These are phyloP conservation scores for Leccinum aurantiacum DNA, from an alignment of 768 basidiomycete genomes.

Conservation along the genomic window DNA sequence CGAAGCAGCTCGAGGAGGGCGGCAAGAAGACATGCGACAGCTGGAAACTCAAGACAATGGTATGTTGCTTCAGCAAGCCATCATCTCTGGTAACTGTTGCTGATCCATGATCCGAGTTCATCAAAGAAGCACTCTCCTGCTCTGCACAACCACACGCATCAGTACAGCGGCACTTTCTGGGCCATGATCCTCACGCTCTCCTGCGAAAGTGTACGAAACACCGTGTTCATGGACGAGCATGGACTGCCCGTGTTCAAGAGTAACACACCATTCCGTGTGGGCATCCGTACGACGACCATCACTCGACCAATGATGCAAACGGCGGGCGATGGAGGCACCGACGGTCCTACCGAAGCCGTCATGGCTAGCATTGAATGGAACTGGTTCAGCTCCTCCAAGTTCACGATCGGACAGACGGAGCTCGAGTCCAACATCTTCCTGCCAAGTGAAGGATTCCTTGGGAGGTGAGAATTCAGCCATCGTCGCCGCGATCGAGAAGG, in stretches of 20 bases:
- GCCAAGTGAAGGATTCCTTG: conserved; percentile 16
- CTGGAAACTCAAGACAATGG: too few species aligned
- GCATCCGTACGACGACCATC: conserved; percentile 20
- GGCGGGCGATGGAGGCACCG: conserved; percentile 1
- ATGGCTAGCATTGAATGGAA: conserved; percentile 36
- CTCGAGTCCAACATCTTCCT: conserved; percentile 27
- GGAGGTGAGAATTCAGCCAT: conserved; percentile 10
- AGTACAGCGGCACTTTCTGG: background rate
- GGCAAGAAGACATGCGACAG: too few species aligned
- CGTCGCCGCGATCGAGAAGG: background rate
- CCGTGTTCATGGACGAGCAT: conserved; percentile 29
- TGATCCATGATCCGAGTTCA: background rate
- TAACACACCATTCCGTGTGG: conserved; percentile 23
- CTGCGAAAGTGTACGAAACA: conserved; percentile 24
- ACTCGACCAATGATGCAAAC: conserved; percentile 5
- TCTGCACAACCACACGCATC: background rate
- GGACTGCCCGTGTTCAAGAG: conserved; percentile 29
- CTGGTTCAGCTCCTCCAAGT: conserved; percentile 27
- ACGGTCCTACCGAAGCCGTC: conserved; percentile 21
- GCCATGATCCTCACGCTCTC: conserved; percentile 27
- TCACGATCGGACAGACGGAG: conserved; percentile 30
- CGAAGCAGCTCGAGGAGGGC: too few species aligned
- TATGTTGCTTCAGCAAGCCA: too few species aligned
- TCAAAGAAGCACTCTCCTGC: background rate
- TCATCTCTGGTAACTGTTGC: too few species aligned